These are phyloP conservation scores for Trichoderma asperellum DNA, from an alignment of 2,329 filamentous ascomycete species.

Conservation along the genomic window DNA sequence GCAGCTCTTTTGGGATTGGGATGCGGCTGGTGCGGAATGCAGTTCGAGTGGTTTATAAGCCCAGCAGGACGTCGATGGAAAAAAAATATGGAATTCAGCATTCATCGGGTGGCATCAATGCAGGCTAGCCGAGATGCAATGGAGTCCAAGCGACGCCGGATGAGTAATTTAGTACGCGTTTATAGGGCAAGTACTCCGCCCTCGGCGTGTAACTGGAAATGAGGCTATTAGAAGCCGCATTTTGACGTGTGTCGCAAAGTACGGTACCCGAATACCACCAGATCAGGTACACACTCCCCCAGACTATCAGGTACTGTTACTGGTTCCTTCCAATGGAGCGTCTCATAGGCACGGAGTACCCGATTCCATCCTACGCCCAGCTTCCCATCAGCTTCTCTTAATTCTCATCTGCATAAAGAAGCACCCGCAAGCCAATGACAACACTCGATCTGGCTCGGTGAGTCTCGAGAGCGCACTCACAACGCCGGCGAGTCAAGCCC, in stretches of 20 bases:
- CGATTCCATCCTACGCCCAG: not conserved
- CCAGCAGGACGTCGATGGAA: not conserved
- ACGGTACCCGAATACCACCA: slow-evolving; percentile 2
- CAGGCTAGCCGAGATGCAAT: not conserved
- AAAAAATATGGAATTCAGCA: not conserved
- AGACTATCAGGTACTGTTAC: not conserved
- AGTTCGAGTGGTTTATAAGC: not conserved
- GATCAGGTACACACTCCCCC: not conserved
- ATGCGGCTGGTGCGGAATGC: not conserved
- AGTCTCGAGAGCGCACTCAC: not conserved
- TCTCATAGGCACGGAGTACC: not conserved
- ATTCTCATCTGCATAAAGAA: not conserved
- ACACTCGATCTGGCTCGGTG: slow-evolving; percentile 9
- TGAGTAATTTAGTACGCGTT: not conserved
- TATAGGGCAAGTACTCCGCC: slow-evolving; percentile 8
- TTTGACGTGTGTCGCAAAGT: slow-evolving; percentile 17
- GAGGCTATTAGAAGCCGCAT: slow-evolving; percentile 7
- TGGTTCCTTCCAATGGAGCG: not conserved
- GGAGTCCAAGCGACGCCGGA: not conserved
- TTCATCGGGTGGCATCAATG: not conserved
- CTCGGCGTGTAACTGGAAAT: not conserved
- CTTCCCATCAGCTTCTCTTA: not conserved
- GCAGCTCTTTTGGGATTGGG: not conserved
- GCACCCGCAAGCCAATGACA: not conserved
- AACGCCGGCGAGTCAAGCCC: not conserved